Evolutionary conservation across 768 basidiomycete genomes (phyloP), one percentile per base, ranked within the genome.

Genomic region (Kwoniella botswanensis): DNA sequence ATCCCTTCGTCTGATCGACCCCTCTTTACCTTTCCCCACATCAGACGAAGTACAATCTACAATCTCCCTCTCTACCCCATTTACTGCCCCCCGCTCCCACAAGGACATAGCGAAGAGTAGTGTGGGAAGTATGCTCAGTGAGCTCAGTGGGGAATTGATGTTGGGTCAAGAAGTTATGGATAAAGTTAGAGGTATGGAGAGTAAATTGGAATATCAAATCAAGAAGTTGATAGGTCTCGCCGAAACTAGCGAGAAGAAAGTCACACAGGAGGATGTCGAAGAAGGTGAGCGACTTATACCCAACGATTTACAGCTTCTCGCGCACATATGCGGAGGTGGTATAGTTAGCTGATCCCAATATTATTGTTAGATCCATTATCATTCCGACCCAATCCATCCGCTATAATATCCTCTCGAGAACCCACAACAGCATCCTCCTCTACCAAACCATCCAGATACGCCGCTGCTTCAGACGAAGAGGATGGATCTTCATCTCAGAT

Each of bases 171-270:
- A 94, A 55, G 88, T 93, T 10, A 87, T 98, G 56, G 97, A 99
- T 81, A 98, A 97, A 85, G 87, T 91, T 59, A 90, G 91, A 70
- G 87, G 89, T 0, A 87, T 99, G 24, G 95, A 98, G 83, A 86
- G 87, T 64, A 90, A 92, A 79, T 91, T 99, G 88, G 89, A 88
- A 59, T 98, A 99, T 82, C 97, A 98, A 82, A 93, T 99, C 76
- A 94, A 98, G 75, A 98, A 98, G 82, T 88, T 99, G 18, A 88
- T 95, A 29, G 88, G 88, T 70, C 84, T 92, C 5, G 91, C 93
- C 0, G 89, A 92, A 74, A 90, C 83, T 53, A 76, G 70, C 1
- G 74, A 82, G 68, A 61, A 63, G 44, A 60, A 74, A 26, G 72
- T 57, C 79, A 77, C 86, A 24, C 83, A 86, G 13, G 82, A 82